Percentiles rank a stretch among this genome's conserved stretches.
These are phyloP conservation scores for Fusarium odoratissimum DNA, from an alignment of 2,329 filamentous ascomycete species.

Conservation along the genomic window DNA sequence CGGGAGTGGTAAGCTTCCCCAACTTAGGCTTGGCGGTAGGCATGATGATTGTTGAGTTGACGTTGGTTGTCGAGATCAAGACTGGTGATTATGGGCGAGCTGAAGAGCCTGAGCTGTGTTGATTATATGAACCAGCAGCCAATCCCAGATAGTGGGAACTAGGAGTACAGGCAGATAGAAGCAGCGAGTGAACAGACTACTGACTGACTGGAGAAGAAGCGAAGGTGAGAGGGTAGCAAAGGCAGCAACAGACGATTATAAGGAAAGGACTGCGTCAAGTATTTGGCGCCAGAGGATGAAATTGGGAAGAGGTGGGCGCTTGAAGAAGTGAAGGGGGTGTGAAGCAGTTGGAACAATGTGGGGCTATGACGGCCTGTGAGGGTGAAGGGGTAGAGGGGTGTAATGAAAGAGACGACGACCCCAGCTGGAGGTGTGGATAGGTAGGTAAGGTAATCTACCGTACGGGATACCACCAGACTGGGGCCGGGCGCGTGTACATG, in stretches of 20 bases:
- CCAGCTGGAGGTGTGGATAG: constrained; percentile 35
- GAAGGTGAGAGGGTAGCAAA: constrained; percentile 32
- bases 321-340: constrained; percentile 43
- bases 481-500: constrained; percentile 43
- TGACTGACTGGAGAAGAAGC: constrained; percentile 43
- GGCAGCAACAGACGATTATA: constrained; percentile 46
- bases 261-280: constrained; percentile 44
- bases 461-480: constrained; percentile 39
- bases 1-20: constrained; percentile 70
- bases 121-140: constrained; percentile 40
- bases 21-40: constrained; percentile 68
- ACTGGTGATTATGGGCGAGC: constrained; percentile 27
- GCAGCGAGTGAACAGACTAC: constrained; percentile 45
- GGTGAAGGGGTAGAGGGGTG: constrained; percentile 39
- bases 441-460: not conserved
- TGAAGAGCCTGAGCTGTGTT: constrained; percentile 29
- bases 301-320: constrained; percentile 42
- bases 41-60: constrained; percentile 54
- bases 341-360: constrained; percentile 40
- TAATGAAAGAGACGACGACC: constrained; percentile 16
- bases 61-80: constrained; percentile 14
- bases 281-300: constrained; percentile 46
- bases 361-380: constrained; percentile 36
- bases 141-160: constrained; percentile 33
- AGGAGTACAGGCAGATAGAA: constrained; percentile 37